Conservation (phyloP, 345 rosid species). For the Eucalyptus grandis region DNA sequence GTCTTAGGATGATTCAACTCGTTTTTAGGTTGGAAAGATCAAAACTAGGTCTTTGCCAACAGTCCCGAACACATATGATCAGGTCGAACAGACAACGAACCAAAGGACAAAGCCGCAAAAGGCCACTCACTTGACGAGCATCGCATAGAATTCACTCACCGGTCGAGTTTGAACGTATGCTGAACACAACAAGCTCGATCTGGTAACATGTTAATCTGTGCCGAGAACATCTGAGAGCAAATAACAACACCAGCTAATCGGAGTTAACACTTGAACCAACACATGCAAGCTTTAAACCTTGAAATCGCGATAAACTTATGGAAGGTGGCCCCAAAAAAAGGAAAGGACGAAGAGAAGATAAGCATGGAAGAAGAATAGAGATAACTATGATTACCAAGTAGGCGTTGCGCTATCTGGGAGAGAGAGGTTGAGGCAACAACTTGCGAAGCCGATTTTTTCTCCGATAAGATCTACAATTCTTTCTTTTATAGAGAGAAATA, state of each 20-base stretch:
- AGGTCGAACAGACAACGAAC: slow-evolving; percentile 32
- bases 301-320: not conserved
- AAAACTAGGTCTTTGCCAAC: not conserved
- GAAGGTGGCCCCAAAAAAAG: not conserved
- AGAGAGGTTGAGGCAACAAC: not conserved
- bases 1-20: not conserved
- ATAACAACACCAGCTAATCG: not conserved
- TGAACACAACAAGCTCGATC: not conserved
- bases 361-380: not conserved
- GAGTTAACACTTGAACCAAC: not conserved
- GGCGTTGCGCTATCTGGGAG: not conserved
- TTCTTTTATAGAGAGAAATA: not conserved
- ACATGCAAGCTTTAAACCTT: not conserved
- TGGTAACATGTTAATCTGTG: not conserved
- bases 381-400: not conserved
- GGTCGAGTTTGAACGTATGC: not conserved
- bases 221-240: not conserved
- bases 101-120: slow-evolving; percentile 3
- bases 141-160: slow-evolving; percentile 9
- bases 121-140: slow-evolving; percentile 15
- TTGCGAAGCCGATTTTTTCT: not conserved
- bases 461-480: not conserved
- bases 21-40: not conserved
- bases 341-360: not conserved
- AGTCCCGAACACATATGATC: not conserved